Evolutionary conservation across 768 basidiomycete genomes (phyloP), one percentile per base, ranked within the genome.

Genomic region (Kwoniella sp.): DNA sequence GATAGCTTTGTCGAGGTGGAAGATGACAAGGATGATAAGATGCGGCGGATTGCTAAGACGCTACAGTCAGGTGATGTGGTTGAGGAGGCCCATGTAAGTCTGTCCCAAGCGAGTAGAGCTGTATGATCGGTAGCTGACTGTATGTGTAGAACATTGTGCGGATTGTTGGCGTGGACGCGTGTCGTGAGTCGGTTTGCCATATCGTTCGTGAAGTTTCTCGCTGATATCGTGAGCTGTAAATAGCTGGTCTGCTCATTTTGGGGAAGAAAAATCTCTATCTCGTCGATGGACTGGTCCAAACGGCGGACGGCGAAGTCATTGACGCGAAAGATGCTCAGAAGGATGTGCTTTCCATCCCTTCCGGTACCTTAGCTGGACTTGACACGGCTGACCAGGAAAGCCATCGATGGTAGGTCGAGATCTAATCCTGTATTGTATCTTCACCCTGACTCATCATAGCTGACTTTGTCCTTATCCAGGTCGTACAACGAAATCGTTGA

Each of bases 61-160:
- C 83, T 95, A 25, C 90, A 93, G 74, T 87, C 90, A 24, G 90
- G 91, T 2, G 93, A 97, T 77, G 85, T 92, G 8, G 90, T 97
- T 36, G 90, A 94, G 68, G 90, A 78, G 58, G 77, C 72, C 27
- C 74, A 73, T 53, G 74, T 73, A 9, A 51, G 74, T 10, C 33
- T 24, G 4, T 21, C 36, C 27, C 46, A 44, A 44, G 40, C 17
- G n/a, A n/a, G n/a, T n/a, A n/a, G n/a, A n/a, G n/a, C n/a, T n/a
- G n/a, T n/a, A n/a, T n/a, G n/a, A n/a, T n/a, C n/a, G n/a, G n/a
- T n/a, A n/a, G n/a, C n/a, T n/a, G n/a, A n/a, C n/a, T n/a, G n/a
- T n/a, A n/a, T n/a, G n/a, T n/a, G 17, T 3, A 85, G 56, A 97
- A 93, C 12, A 90, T 94, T 51, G 90, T 91, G 6, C 86, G 92